A percentile compares a stretch with the other conserved stretches of the same genome.
Evolutionary conservation across 2,329 filamentous ascomycete genomes (phyloP).

Genomic region (Penicillium sp.): DNA sequence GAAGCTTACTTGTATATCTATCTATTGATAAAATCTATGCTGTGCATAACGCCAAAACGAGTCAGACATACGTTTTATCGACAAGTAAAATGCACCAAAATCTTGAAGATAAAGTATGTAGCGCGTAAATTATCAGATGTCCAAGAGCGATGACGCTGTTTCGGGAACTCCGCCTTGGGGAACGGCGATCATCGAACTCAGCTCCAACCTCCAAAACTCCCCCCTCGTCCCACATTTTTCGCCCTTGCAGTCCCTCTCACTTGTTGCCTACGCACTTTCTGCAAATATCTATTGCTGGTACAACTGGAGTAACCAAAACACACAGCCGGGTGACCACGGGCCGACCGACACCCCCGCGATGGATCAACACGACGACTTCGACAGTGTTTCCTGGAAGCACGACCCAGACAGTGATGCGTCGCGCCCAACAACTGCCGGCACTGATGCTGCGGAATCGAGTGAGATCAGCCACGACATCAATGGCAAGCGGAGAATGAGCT

Average conservation of each 20-base stretch:
- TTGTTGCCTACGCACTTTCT: background rate
- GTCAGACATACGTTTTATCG: background rate
- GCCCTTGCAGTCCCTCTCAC: background rate
- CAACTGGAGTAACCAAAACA: conserved; percentile 12
- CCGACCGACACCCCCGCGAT: conserved; percentile 33
- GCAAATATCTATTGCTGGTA: background rate
- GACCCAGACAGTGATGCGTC: conserved; percentile 54
- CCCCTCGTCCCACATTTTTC: conserved; percentile 12
- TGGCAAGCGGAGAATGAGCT: conserved; percentile 53
- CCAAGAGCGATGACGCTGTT: conserved; percentile 23
- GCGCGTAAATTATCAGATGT: background rate
- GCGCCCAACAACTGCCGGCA: conserved; percentile 44
- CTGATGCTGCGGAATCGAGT: conserved; percentile 41
- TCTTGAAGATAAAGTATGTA: background rate
- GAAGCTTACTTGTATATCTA: conserved; percentile 16
- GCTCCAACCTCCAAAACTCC: conserved; percentile 19
- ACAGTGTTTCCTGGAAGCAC: conserved; percentile 76
- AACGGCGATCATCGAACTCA: conserved; percentile 25
- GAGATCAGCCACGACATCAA: conserved; percentile 44
- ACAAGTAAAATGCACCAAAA: background rate
- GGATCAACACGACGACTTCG: conserved; percentile 69
- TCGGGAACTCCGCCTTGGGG: conserved; percentile 27
- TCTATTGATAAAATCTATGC: conserved; percentile 3
- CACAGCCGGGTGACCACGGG: conserved; percentile 19
- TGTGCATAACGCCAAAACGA: conserved; percentile 7